A percentile compares a stretch with the other conserved stretches of the same genome.
phyloP scores from a whole-genome alignment of 495 filamentous ascomycete species.

The Parathielavia appendiculata region DNA sequence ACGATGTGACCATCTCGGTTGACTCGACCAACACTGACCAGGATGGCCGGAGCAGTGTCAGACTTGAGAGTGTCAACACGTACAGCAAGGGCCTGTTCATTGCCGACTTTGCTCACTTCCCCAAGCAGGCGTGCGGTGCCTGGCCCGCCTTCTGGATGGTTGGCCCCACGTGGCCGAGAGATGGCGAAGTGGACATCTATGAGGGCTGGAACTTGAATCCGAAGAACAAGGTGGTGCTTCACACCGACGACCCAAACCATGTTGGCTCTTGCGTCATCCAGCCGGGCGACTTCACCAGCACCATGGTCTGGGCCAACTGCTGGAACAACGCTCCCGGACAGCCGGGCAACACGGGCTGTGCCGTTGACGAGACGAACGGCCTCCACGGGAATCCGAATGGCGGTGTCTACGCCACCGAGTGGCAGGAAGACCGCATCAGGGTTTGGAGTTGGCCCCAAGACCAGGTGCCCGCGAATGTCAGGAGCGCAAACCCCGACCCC shows the following conservation, averaged over 20 bases:
- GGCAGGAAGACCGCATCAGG: constrained; percentile 58
- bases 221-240: constrained; percentile 64
- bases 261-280: constrained; percentile 55
- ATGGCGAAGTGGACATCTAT: constrained; percentile 86
- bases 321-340: constrained; percentile 38
- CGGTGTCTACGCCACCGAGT: constrained; percentile 71
- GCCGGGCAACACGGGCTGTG: constrained; percentile 35
- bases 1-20: constrained; percentile 48
- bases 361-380: constrained; percentile 44
- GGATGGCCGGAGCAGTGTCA: constrained; percentile 58
- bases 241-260: constrained; percentile 57
- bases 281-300: constrained; percentile 43
- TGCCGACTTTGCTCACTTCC: constrained; percentile 67
- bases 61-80: constrained; percentile 59
- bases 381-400: constrained; percentile 56
- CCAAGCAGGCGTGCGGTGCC: constrained; percentile 56
- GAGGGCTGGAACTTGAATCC: constrained; percentile 69
- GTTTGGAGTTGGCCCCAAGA: constrained; percentile 67
- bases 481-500: constrained; percentile 56
- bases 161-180: constrained; percentile 67
- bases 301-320: constrained; percentile 51
- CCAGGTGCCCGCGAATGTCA: constrained; percentile 42
- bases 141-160: constrained; percentile 66
- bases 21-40: constrained; percentile 31
- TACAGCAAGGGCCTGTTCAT: constrained; percentile 68